Base-by-base conservation (phyloP, 1,284 basidiomycete genomes). In the Rhodotorula sp. region DNA sequence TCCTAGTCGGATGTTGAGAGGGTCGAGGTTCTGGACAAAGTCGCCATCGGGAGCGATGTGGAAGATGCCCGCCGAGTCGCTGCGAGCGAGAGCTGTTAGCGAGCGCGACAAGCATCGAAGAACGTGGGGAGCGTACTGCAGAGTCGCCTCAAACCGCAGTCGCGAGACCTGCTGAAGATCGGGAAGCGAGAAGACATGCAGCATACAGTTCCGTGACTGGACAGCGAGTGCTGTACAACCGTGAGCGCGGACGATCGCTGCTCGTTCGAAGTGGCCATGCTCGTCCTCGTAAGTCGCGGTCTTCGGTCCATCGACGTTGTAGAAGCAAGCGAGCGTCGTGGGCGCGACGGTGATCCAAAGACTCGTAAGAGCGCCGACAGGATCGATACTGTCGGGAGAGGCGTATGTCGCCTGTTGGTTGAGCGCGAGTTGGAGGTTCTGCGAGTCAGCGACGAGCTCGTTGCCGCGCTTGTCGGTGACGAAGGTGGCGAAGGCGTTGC, bases 341-440 rank as follows among this genome's bases (percentile, higher is more conserved):
- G 74, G 75, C 15, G 73, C 76, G 44, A 77, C 80, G 0, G 81
- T 79, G n/a, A 83, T 74, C 82, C 81, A 83, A 3, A 90, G 76
- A 65, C 82, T 80, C 0, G 78, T 74, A 15, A 77, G 61, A 5
- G 72, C 74, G 36, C 79, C 74, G 62, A 77, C 77, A 61, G 74
- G 75, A 47, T 79, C 79, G n/a, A 75, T 70, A n/a, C 69, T 74
- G 34, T 71, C 66, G 34, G 74, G 36, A 61, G 72, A 48, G 20
- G 66, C 63, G 10, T 77, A 77, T 10, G 80, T 68, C 29, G 39
- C 67, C 63, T 74, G 69, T 29, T 71, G 64, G 11, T 59, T 62
- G 49, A 75, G 61, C 4, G 78, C 74, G 19, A 72, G 68, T 17
- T 77, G 70, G 0, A 78, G 65, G 6, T 75, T 65, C 74, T 80